phyloP scores from a whole-genome alignment of 257 asterid genomes.

The Solanum pimpinellifolium region DNA sequence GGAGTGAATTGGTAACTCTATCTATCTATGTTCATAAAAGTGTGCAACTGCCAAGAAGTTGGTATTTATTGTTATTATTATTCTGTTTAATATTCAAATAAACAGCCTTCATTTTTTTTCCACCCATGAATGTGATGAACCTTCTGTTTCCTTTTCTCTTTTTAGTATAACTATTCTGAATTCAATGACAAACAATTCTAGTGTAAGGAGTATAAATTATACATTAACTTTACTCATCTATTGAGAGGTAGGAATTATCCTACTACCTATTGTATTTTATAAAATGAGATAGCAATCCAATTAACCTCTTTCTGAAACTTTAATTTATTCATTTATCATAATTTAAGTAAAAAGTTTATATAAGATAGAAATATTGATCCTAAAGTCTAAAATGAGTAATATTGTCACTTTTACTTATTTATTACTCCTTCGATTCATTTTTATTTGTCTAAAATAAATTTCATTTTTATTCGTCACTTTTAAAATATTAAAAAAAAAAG shows the following conservation, averaged over 20 bases:
- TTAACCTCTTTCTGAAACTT: background rate
- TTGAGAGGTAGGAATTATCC: background rate
- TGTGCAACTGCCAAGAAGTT: background rate
- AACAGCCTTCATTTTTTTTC: accelerated
- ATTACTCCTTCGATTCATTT: too few relatives aligned
- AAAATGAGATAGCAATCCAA: background rate
- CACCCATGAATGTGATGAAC: background rate
- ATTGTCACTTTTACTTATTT: too few relatives aligned
- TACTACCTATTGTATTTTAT: background rate
- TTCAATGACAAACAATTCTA: background rate
- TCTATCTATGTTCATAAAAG: background rate
- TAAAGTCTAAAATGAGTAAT: too few relatives aligned
- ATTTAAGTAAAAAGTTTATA: too few relatives aligned
- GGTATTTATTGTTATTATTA: background rate
- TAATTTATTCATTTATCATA: too few relatives aligned
- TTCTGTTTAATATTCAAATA: background rate
- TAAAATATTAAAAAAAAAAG: too few relatives aligned
- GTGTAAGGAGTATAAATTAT: background rate
- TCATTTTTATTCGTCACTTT: too few relatives aligned
- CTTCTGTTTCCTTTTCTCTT: background rate
- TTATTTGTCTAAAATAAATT: too few relatives aligned
- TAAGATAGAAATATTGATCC: too few relatives aligned
- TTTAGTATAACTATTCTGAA: background rate
- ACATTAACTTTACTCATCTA: too few relatives aligned
- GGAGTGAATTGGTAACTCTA: background rate